phyloP scores from a whole-genome alignment of 2,329 filamentous ascomycete species.

The Stromatinia cepivora region DNA sequence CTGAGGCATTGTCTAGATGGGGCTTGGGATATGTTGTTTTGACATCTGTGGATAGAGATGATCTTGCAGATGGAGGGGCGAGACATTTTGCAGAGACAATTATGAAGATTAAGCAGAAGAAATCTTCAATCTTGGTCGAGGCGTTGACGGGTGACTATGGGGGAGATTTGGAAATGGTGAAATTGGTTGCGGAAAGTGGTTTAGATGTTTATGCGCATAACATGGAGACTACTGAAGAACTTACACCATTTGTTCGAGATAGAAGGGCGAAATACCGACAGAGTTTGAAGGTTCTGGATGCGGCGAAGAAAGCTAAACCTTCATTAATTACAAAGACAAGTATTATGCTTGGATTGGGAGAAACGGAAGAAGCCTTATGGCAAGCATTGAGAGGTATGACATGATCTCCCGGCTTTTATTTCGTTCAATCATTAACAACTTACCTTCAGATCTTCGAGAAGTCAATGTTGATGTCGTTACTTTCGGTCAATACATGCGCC shows the following conservation, averaged over 20 bases:
- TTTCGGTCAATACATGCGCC: slow-evolving; percentile 99
- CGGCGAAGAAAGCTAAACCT: slow-evolving; percentile 74
- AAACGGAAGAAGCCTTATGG: slow-evolving; percentile 84
- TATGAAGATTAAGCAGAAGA: slow-evolving; percentile 85
- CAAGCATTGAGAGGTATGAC: slow-evolving; percentile 67
- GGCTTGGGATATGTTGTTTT: slow-evolving; percentile 94
- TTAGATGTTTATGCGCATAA: slow-evolving; percentile 98
- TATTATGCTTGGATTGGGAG: slow-evolving; percentile 92
- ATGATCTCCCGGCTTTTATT: neutral
- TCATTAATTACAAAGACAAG: slow-evolving; percentile 97
- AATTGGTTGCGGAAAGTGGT: slow-evolving; percentile 79
- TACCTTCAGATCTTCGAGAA: slow-evolving; percentile 67
- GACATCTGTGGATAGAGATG: slow-evolving; percentile 91
- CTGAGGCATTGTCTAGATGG: slow-evolving; percentile 90
- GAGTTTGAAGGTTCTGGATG: slow-evolving; percentile 74
- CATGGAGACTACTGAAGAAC: slow-evolving; percentile 86
- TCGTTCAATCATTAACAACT: slow-evolving; percentile 24
- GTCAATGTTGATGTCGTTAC: slow-evolving; percentile 90
- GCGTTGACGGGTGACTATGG: slow-evolving; percentile 83
- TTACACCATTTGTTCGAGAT: slow-evolving; percentile 89
- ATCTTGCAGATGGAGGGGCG: slow-evolving; percentile 84
- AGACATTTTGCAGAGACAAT: slow-evolving; percentile 92
- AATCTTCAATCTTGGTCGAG: slow-evolving; percentile 75
- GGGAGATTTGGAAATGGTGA: slow-evolving; percentile 85
- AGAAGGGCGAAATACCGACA: slow-evolving; percentile 86